phyloP scores from a whole-genome alignment of 139 green algal species.

The Chlamydomonas applanata region DNA sequence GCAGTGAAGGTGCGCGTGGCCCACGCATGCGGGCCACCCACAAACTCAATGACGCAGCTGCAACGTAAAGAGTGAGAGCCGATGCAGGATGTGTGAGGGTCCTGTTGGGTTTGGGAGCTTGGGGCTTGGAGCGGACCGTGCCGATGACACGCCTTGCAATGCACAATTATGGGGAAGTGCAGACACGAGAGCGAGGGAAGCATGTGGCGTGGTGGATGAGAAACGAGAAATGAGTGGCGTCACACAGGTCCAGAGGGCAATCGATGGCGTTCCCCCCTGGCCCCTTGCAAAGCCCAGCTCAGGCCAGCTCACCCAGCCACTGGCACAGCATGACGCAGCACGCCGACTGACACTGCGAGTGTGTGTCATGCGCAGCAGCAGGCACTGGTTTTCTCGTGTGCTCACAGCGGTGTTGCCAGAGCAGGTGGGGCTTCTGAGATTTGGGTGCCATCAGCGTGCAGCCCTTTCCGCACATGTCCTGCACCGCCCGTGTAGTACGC shows the following conservation, averaged over 20 bases:
- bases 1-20: conserved; percentile 75
- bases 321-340: conserved; percentile 20
- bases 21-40: conserved; percentile 39
- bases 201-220: no score
- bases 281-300: no score
- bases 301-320: conserved; percentile 22
- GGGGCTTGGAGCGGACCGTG: not conserved
- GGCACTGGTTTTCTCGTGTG: not conserved
- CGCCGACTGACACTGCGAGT: conserved; percentile 9
- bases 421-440: not conserved
- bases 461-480: no score
- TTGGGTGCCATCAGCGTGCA: not conserved
- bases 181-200: no score
- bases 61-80: not conserved
- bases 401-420: not conserved
- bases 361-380: not conserved
- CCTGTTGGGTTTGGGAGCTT: not conserved
- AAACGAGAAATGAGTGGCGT: no score
- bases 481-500: no score
- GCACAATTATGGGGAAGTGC: no score
- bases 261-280: no score
- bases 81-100: not conserved
- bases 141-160: not conserved
- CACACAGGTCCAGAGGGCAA: no score
- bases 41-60: conserved; percentile 43